Conservation (phyloP, 2,329 filamentous ascomycete species). For the Hymenoscyphus repandus region DNA sequence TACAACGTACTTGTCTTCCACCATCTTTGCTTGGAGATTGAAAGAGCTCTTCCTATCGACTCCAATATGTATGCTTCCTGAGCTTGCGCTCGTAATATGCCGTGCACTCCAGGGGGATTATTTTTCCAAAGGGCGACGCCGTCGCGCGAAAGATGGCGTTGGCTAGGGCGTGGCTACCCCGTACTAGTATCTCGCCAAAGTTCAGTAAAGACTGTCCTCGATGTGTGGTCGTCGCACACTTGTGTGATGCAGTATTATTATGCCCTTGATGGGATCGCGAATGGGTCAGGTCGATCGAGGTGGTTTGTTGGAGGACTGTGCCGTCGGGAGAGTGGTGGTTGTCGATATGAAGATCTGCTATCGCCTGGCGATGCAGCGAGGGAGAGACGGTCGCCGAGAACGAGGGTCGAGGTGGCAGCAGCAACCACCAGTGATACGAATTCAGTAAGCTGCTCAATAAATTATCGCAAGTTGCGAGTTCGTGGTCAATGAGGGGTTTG, state of each 20-base stretch:
- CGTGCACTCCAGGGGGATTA: background rate
- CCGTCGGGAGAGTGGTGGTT: background rate
- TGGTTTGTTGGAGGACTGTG: background rate
- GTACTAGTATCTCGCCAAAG: background rate
- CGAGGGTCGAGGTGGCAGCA: too few relatives aligned
- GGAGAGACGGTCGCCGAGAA: too few relatives aligned
- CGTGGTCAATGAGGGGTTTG: background rate
- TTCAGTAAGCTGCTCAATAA: too few relatives aligned
- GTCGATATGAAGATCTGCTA: constrained; percentile 11
- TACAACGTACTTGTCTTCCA: constrained; percentile 42
- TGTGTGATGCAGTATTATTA: background rate
- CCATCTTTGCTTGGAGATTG: constrained; percentile 29
- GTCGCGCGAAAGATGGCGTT: constrained; percentile 4
- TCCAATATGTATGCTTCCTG: constrained; percentile 19
- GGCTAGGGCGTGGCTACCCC: background rate
- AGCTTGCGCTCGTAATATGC: constrained; percentile 23
- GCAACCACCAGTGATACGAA: too few relatives aligned
- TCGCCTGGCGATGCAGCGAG: background rate
- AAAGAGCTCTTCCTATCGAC: constrained; percentile 17
- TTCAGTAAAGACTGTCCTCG: constrained; percentile 1
- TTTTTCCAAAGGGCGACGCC: constrained; percentile 6
- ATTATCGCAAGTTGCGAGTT: too few relatives aligned
- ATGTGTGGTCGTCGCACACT: constrained; percentile 1
- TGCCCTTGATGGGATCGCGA: background rate
- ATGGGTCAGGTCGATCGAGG: background rate